Evolutionary conservation across 371 early-diverging fungal genomes (phyloP).

Genomic region (Rhizopus stolonifer): DNA sequence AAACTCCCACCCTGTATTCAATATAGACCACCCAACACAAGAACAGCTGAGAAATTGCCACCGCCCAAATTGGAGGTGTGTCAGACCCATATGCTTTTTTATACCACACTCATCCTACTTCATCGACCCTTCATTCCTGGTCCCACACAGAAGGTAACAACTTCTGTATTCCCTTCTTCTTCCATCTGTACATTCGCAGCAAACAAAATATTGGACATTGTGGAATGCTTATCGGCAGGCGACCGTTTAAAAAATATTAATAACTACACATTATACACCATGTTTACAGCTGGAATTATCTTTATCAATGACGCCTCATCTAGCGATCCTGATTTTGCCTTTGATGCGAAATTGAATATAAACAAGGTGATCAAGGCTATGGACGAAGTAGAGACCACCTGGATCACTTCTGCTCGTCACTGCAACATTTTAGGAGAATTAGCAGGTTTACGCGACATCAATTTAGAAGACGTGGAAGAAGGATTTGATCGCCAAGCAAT

Average conservation of each 20-base stretch:
- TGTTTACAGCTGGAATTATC: conserved; percentile 53
- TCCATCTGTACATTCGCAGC: conserved; percentile 59
- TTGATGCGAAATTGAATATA: conserved; percentile 46
- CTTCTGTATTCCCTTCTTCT: conserved; percentile 47
- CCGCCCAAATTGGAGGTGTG: conserved; percentile 46
- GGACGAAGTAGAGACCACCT: conserved; percentile 44
- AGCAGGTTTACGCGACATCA: conserved; percentile 49
- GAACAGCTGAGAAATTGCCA: conserved; percentile 26
- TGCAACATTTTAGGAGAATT: conserved; percentile 49
- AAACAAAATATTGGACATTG: conserved; percentile 56
- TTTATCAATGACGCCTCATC: conserved; percentile 47
- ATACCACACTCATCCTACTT: conserved; percentile 71
- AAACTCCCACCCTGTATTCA: conserved; percentile 40
- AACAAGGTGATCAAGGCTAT: conserved; percentile 48
- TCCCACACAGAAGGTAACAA: conserved; percentile 25
- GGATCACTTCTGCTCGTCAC: conserved; percentile 47
- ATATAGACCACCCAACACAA: conserved; percentile 47
- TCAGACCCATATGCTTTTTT: conserved; percentile 68
- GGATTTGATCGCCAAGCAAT: conserved; percentile 16
- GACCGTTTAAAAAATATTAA: conserved; percentile 33
- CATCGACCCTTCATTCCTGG: conserved; percentile 70
- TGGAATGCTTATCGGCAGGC: conserved; percentile 35
- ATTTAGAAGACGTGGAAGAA: conserved; percentile 32
- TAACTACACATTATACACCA: conserved; percentile 43
- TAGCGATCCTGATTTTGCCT: conserved; percentile 36